Base-by-base conservation (phyloP, 1,139 yeast genomes). In the Arxiozyma heterogenica region DNA sequence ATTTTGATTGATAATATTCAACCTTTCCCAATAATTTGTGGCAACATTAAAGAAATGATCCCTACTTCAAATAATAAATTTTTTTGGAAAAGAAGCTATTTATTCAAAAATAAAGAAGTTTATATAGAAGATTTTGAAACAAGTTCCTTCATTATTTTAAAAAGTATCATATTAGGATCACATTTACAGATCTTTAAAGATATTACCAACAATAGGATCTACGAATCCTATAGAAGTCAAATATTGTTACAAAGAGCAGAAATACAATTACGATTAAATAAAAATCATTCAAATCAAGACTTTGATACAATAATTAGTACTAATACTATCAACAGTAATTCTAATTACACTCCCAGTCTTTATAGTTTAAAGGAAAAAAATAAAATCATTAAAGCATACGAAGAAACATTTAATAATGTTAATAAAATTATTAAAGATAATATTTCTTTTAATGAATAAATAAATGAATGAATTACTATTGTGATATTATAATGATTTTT, bases 161-260 rank as follows among this genome's bases (percentile, higher is more conserved):
- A 83, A 68, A 81, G 84, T 56, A 83, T 84, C 7, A 70, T 85
- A 57, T 75, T 85, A 59, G 87, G 87, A 46, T 84, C 91, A n/a
- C 91, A 85, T 68, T 74, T 85, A 64, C 86, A 84, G 67, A 91
- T 85, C 60, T 78, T 85, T 62, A 84, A 84, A 68, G 89, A 84
- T 60, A 71, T 79, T 51, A 84, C 91, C 7, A 88, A 83, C 63
- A 81, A 81, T 55, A 73, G 76, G 54, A 75, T 84, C 57, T 85
- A 85, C 69, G 91, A 85, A 68, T 76, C 78, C 61, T 85, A 83
- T 68, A 80, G 93, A 74, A 83, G 88, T n/a, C 82, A 80, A 61
- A 54, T 42, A 42, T 38, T 59, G 45, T 38, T 56, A 21, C 53
- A 54, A 45, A 23, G 45, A 8, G 38, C 44, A 41, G 44, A 38